phyloP scores from a whole-genome alignment of 768 basidiomycete species.

The Agaricus sinodeliciosus region DNA sequence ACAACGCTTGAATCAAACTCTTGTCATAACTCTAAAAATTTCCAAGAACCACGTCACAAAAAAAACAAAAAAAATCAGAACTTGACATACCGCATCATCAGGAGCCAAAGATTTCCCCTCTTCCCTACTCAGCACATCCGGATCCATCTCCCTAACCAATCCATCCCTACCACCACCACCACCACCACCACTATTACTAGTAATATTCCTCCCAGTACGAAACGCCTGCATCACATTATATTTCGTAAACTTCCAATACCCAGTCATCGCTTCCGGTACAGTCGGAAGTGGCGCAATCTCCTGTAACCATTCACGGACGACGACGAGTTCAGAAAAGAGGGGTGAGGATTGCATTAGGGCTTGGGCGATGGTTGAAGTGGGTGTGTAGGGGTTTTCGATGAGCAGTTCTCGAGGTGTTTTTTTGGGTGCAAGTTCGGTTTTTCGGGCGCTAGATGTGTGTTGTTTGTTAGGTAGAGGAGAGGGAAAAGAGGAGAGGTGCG shows the following conservation, averaged over 20 bases:
- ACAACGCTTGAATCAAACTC: slow-evolving; percentile 68
- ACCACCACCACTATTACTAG: too few species aligned
- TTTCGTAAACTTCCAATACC: slow-evolving; percentile 83
- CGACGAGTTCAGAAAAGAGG: slow-evolving; percentile 67
- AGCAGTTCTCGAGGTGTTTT: slow-evolving; percentile 52
- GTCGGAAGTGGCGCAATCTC: slow-evolving; percentile 59
- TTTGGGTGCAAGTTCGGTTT: slow-evolving; percentile 43
- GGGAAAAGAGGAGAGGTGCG: slow-evolving; percentile 21
- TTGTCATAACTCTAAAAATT: slow-evolving; percentile 83
- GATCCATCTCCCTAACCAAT: slow-evolving; percentile 68
- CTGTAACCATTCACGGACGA: slow-evolving; percentile 86
- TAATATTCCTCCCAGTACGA: slow-evolving; percentile 33
- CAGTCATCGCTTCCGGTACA: slow-evolving; percentile 67
- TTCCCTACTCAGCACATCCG: slow-evolving; percentile 66
- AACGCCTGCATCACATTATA: slow-evolving; percentile 61
- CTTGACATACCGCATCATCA: slow-evolving; percentile 64
- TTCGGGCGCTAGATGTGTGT: slow-evolving; percentile 50
- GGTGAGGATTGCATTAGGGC: slow-evolving; percentile 63
- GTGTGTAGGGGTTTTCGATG: slow-evolving; percentile 73
- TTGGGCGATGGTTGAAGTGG: slow-evolving; percentile 69
- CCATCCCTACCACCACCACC: slow-evolving; percentile 28
- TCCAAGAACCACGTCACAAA: not conserved
- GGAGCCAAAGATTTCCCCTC: slow-evolving; percentile 54
- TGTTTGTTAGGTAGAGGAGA: not conserved
- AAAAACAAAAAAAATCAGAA: not conserved